These are phyloP conservation scores for Aspergillus sp. DNA, from an alignment of 2,329 filamentous ascomycete species.

Conservation along the genomic window DNA sequence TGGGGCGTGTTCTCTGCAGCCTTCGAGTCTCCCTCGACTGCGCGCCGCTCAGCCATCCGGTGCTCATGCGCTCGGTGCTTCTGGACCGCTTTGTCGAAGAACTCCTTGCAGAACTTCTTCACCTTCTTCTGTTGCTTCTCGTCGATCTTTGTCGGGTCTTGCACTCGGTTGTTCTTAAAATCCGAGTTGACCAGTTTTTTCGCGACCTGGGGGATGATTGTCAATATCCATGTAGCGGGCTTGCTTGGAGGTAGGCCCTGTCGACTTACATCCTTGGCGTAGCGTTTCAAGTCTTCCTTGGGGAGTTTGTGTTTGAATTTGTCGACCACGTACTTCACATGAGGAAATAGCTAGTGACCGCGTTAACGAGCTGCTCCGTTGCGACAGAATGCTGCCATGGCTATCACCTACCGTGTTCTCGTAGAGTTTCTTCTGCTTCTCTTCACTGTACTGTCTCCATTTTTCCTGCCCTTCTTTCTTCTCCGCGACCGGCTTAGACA, in stretches of 20 bases:
- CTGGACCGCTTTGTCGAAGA: constrained; percentile 78
- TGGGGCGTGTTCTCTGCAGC: constrained; percentile 22
- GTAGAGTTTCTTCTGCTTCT: constrained; percentile 94
- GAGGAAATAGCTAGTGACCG: constrained; percentile 67
- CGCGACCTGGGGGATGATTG: constrained; percentile 54
- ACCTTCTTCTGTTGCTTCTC: constrained; percentile 79
- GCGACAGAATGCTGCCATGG: not conserved
- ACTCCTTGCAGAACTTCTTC: constrained; percentile 79
- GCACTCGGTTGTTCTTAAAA: constrained; percentile 84
- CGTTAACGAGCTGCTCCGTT: constrained; percentile 9
- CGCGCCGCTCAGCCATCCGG: constrained; percentile 54
- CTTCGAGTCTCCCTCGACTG: constrained; percentile 23
- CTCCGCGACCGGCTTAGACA: constrained; percentile 55
- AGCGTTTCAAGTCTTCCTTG: constrained; percentile 69
- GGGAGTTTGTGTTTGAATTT: constrained; percentile 85
- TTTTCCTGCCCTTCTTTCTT: constrained; percentile 46
- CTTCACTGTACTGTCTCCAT: constrained; percentile 54
- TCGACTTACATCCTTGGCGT: constrained; percentile 59
- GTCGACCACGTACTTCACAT: constrained; percentile 81
- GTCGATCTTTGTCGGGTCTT: constrained; percentile 73
- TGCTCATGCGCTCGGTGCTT: constrained; percentile 72
- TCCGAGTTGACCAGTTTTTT: constrained; percentile 92
- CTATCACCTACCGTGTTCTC: constrained; percentile 75
- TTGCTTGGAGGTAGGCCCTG: constrained; percentile 40
- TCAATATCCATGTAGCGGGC: constrained; percentile 57